Percentiles rank a stretch among this genome's conserved stretches.
phyloP scores from a whole-genome alignment of 2,329 filamentous ascomycete genomes.

The Epichloe amarillans region DNA sequence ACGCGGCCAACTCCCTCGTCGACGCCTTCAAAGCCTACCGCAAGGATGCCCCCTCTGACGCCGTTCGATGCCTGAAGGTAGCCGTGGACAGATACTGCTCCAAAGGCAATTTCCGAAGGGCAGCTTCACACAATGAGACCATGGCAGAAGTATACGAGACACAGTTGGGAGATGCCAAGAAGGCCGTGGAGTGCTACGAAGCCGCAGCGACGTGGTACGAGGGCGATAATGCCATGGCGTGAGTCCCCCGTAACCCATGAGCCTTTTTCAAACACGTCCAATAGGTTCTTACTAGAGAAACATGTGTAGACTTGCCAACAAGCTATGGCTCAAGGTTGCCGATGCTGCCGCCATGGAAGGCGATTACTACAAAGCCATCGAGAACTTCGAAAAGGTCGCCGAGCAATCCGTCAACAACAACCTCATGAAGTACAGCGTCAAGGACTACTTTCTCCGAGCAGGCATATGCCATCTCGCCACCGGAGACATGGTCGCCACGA shows the following conservation, averaged over 20 bases:
- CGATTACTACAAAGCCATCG: constrained; percentile 75
- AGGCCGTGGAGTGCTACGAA: constrained; percentile 73
- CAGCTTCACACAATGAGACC: constrained; percentile 81
- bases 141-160: constrained; percentile 76
- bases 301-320: constrained; percentile 62
- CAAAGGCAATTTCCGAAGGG: constrained; percentile 82
- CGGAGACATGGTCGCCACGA: constrained; percentile 62
- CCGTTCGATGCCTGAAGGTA: constrained; percentile 63
- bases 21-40: constrained; percentile 95
- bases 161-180: constrained; percentile 64
- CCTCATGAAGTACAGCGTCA: constrained; percentile 85
- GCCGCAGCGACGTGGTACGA: constrained; percentile 83
- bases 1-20: constrained; percentile 74
- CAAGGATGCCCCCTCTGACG: constrained; percentile 71
- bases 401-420: constrained; percentile 72
- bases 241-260: constrained; percentile 23
- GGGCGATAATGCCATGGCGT: constrained; percentile 72
- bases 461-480: constrained; percentile 75
- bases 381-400: constrained; percentile 74
- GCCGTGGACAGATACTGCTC: constrained; percentile 77
- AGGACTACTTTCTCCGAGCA: constrained; percentile 90
- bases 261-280: neutral
- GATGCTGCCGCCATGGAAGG: constrained; percentile 71
- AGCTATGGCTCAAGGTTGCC: constrained; percentile 83
- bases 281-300: neutral